Base-by-base conservation (phyloP, 1,139 yeast genomes). In the Kluyveromyces marxianus region DNA sequence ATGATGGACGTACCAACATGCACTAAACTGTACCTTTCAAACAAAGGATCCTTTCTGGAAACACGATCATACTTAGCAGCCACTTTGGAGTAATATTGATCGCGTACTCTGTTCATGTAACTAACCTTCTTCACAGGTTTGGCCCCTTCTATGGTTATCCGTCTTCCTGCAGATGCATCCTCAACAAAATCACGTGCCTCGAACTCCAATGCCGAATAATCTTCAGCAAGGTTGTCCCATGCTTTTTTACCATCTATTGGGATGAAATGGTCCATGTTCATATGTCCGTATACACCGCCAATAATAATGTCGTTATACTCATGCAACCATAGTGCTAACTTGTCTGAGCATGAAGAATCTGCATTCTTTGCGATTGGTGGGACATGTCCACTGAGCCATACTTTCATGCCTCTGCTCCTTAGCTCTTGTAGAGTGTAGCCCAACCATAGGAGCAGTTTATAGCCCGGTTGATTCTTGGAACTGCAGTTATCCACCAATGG, bases 311-410 rank as follows among this genome's bases (percentile, higher is more conserved):
- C 96, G 53, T 95, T 72, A 60, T 81, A 87, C 58, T 85, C 95
- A 56, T 85, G 79, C 37, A 79, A 68, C 95, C 95, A 86, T 25
- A 80, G 74, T 34, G 84, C 75, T 60, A 80, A 82, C 60, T 86
- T 85, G 46, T 88, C 71, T 55, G 76, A 79, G 59, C 96, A 87
- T 39, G 81, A 71, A 29, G 72, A 69, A 57, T 86, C 95, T 54
- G 75, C 81, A 62, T 86, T 85, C 63, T 85, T 85, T 39, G 81
- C 80, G 45, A 81, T 79, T 3, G 95, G 95, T 3, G 96, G 95
- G 10, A 87, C 95, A 67, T 87, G 96, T 2, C 96, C 95, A 41
- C 81, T 70, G 30, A 87, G 65, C 95, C 95, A 87, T 7, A 83
- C 94, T 63, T 86, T 86, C 81, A 87, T 81, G 25, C 77, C 75